Evolutionary conservation across 805 yeast genomes (phyloP), one percentile per base, ranked within the genome.

Genomic region (Zygotorulaspora chibaensis): DNA sequence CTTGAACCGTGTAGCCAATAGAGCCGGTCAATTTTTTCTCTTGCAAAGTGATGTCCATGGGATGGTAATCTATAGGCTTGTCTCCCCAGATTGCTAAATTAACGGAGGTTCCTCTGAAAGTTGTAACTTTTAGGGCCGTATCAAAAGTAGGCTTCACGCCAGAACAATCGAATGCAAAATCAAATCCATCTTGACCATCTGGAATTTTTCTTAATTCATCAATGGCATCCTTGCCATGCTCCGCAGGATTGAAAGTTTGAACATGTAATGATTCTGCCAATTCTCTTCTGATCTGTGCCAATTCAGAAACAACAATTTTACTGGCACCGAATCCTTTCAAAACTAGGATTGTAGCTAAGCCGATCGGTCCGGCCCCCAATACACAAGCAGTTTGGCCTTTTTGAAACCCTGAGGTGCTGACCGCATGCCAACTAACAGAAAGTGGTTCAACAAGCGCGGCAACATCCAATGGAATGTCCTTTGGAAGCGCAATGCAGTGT

Each of bases 11-110:
- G 58, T 81, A 80, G 47, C 84, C 79, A 70, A 80, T 79, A 1
- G 84, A 79, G 2, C 85, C 87, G 35, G 79, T 72, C 30, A 77
- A 65, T 38, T 61, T 62, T 56, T 77, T 81, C 58, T 82, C 87
- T 43, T 72, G 71, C 53, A 72, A 65, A 3, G 83, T 75, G 15
- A 78, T 62, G 50, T 71, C 73, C 81, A 78, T 80, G 44, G 83
- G 83, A 51, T 69, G 69, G 57, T 72, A 75, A 12, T 66, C 67
- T 20, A 75, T 63, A 7, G 79, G 73, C 30, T 71, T 66, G 40
- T 71, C 70, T 16, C 81, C 79, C 84, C 84, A 81, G 36, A 82
- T 76, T 4, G 87, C 87, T 45, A 81, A 74, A 60, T 81, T 81
- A 26, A 79, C 77, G n/a, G 80, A 76, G 2, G 70, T 67, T 37